These are phyloP conservation scores for Thraustochytrium striatum DNA, from an alignment of 352 stramenopile genomes.

Conservation along the genomic window DNA sequence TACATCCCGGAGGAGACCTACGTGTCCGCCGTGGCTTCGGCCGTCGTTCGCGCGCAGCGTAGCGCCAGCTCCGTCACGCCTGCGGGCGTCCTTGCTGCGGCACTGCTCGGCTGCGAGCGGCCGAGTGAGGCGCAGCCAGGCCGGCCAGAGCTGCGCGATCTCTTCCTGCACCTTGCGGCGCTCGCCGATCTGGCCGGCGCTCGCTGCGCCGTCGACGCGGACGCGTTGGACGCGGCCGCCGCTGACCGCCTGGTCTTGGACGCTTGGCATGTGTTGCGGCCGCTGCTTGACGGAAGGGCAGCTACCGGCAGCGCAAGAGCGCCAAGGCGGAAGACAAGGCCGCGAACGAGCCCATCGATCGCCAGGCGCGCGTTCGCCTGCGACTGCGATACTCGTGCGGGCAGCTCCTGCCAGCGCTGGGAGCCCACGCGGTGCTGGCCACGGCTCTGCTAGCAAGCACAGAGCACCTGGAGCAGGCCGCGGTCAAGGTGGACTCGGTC, in stretches of 20 bases:
- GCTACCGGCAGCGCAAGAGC: too few relatives aligned
- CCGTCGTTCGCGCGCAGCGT: constrained; percentile 18
- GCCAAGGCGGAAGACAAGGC: too few relatives aligned
- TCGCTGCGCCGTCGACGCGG: too few relatives aligned
- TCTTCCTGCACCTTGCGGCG: neutral
- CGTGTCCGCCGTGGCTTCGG: constrained; percentile 15
- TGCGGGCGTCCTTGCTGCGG: constrained; percentile 1
- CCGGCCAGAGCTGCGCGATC: neutral
- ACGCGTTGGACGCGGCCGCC: too few relatives aligned
- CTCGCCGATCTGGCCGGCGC: too few relatives aligned
- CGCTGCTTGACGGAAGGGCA: too few relatives aligned
- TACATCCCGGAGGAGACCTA: constrained; percentile 40
- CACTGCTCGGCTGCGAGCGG: neutral
- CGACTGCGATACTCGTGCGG: constrained; percentile 31
- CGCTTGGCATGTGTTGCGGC: neutral
- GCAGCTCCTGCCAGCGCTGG: constrained; percentile 31
- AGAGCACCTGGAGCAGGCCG: neutral
- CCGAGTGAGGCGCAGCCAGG: neutral
- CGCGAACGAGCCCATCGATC: too few relatives aligned
- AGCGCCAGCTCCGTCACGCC: neutral
- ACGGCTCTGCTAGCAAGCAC: neutral
- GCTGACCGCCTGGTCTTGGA: too few relatives aligned
- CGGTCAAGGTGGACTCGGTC: neutral
- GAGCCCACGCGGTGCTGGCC: neutral
- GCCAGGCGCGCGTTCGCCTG: neutral